Conservation (phyloP, 163 green algal genomes). For the Coccomyxa subellipsoidea region DNA sequence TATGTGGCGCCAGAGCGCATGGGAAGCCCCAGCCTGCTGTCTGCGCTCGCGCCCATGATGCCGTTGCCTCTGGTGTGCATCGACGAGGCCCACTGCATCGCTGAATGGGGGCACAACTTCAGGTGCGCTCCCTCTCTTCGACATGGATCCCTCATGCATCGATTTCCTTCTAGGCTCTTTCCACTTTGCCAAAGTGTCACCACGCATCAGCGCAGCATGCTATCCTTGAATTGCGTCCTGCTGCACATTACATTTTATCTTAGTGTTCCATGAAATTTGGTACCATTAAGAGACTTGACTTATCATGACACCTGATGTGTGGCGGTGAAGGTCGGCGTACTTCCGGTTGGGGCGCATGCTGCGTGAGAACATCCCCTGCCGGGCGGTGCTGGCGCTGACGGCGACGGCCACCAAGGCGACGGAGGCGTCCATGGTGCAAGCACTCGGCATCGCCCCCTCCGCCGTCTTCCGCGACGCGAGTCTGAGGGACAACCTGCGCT, state of each 20-base stretch:
- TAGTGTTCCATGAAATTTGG: no score
- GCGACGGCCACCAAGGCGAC: slow-evolving; percentile 77
- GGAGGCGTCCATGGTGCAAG: slow-evolving; percentile 45
- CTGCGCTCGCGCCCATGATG: slow-evolving; percentile 37
- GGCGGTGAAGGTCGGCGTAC: slow-evolving; percentile 32
- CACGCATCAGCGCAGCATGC: no score
- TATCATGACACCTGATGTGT: background rate
- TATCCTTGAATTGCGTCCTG: no score
- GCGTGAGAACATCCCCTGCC: slow-evolving; percentile 38
- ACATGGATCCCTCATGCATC: background rate
- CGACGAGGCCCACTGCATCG: slow-evolving; percentile 97
- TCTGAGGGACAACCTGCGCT: slow-evolving; percentile 68
- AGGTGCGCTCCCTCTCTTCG: slow-evolving; percentile 50
- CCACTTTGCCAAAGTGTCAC: no score
- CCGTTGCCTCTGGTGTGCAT: slow-evolving; percentile 61
- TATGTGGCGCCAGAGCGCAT: slow-evolving; percentile 88
- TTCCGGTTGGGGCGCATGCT: slow-evolving; percentile 70
- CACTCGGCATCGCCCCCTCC: slow-evolving; percentile 50
- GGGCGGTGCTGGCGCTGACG: slow-evolving; percentile 76
- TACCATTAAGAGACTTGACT: no score
- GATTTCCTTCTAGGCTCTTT: no score
- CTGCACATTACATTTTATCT: background rate
- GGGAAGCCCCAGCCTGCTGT: slow-evolving; percentile 36
- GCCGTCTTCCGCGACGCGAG: slow-evolving; percentile 51
- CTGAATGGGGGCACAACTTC: slow-evolving; percentile 98